These are phyloP conservation scores for Salinomyces thailandicus DNA, from an alignment of 2,329 filamentous ascomycete species.

Conservation along the genomic window DNA sequence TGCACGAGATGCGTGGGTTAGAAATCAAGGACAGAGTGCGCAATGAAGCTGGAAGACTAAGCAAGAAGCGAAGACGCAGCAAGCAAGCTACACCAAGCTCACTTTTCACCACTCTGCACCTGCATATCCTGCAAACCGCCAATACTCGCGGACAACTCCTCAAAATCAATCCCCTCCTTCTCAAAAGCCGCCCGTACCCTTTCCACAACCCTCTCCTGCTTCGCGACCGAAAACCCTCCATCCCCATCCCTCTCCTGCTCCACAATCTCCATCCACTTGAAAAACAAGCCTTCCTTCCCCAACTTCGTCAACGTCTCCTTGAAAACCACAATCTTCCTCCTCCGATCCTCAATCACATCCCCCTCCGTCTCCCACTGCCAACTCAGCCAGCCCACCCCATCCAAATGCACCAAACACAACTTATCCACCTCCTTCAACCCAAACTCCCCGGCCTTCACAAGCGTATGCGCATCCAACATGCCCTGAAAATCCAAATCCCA, in stretches of 20 bases:
- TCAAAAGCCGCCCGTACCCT: slow-evolving; percentile 69
- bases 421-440: slow-evolving; percentile 58
- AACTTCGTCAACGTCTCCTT: slow-evolving; percentile 62
- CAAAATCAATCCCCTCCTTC: slow-evolving; percentile 68
- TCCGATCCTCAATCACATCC: slow-evolving; percentile 49
- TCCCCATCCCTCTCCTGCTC: slow-evolving; percentile 75
- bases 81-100: no score
- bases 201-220: slow-evolving; percentile 59
- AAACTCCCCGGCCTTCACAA: slow-evolving; percentile 53
- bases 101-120: not conserved
- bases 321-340: slow-evolving; percentile 69
- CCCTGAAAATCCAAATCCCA: slow-evolving; percentile 81
- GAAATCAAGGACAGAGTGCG: no score
- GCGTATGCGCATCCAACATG: slow-evolving; percentile 62
- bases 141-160: slow-evolving; percentile 63
- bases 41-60: no score
- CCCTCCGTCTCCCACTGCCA: slow-evolving; percentile 32
- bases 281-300: slow-evolving; percentile 84
- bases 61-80: no score
- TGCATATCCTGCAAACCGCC: slow-evolving; percentile 50
- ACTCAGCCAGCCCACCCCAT: slow-evolving; percentile 57
- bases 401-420: slow-evolving; percentile 57
- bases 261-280: slow-evolving; percentile 83
- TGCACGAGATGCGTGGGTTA: no score
- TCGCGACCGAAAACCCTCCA: slow-evolving; percentile 65